A percentile compares a stretch with the other conserved stretches of the same genome.
These are phyloP conservation scores for Arthrobotrys conoides DNA, from an alignment of 2,329 filamentous ascomycete genomes.

Conservation along the genomic window DNA sequence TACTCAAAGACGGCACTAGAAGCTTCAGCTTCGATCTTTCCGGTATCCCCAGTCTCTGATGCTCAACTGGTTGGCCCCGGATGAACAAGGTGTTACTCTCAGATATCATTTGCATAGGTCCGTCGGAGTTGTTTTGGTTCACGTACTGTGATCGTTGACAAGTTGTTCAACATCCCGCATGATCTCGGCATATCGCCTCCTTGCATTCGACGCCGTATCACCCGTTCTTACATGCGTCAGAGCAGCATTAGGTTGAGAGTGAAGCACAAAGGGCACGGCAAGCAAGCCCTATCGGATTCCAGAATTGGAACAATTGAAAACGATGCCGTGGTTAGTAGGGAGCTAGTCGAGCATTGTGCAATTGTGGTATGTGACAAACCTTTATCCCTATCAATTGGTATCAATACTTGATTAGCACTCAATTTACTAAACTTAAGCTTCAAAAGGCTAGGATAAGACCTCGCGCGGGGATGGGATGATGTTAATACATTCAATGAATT, in stretches of 20 bases:
- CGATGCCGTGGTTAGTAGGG: not conserved
- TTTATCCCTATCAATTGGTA: slow-evolving; percentile 40
- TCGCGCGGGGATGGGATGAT: not conserved
- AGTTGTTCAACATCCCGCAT: slow-evolving; percentile 93
- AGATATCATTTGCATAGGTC: not conserved
- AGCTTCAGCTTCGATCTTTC: slow-evolving; percentile 91
- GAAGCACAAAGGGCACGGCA: slow-evolving; percentile 94
- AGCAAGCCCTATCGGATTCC: slow-evolving; percentile 76
- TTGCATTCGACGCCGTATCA: slow-evolving; percentile 81
- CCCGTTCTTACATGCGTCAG: slow-evolving; percentile 79
- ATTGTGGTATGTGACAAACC: slow-evolving; percentile 16
- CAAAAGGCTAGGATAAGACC: not conserved
- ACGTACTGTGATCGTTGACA: slow-evolving; percentile 88
- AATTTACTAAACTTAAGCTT: not conserved
- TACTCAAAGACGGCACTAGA: slow-evolving; percentile 90
- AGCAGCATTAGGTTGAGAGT: slow-evolving; percentile 91
- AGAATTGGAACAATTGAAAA: not conserved
- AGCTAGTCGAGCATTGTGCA: not conserved
- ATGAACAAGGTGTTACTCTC: not conserved
- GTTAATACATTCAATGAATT: slow-evolving; percentile 57
- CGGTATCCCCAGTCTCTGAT: slow-evolving; percentile 76
- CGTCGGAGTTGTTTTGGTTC: not conserved
- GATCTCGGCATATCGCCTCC: slow-evolving; percentile 92
- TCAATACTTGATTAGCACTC: not conserved
- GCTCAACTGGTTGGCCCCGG: slow-evolving; percentile 72